These are phyloP conservation scores for Candida alai DNA, from an alignment of 805 yeast species.

Conservation along the genomic window DNA sequence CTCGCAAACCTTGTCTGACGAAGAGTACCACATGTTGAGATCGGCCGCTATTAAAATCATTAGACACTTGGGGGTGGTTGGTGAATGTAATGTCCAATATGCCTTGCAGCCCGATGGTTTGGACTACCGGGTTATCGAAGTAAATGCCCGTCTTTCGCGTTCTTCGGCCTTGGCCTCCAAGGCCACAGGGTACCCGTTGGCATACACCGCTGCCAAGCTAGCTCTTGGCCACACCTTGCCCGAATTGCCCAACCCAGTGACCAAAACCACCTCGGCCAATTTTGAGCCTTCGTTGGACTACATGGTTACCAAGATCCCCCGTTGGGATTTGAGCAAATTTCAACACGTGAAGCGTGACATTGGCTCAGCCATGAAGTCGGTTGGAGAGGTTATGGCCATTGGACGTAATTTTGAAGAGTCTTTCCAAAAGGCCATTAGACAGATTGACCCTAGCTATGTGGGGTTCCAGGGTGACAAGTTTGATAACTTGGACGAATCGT, in stretches of 20 bases:
- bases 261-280: conserved; percentile 93
- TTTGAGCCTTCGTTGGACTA: conserved; percentile 97
- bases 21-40: conserved; percentile 97
- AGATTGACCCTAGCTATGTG: conserved; percentile 83
- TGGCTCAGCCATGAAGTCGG: conserved; percentile 97
- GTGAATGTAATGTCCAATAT: conserved; percentile 98
- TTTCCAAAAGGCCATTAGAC: conserved; percentile 95
- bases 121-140: conserved; percentile 96
- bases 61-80: conserved; percentile 97
- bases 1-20: conserved; percentile 94
- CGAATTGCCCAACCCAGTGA: conserved; percentile 93
- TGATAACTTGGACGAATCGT: conserved; percentile 72
- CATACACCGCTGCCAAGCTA: conserved; percentile 97
- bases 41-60: conserved; percentile 96
- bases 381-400: conserved; percentile 98
- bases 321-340: conserved; percentile 97
- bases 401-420: conserved; percentile 98
- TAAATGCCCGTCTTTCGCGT: conserved; percentile 93
- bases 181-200: conserved; percentile 98
- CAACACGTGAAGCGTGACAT: conserved; percentile 91
- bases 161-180: conserved; percentile 97
- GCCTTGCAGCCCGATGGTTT: conserved; percentile 94
- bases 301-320: conserved; percentile 94
- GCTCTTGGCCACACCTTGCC: conserved; percentile 94
- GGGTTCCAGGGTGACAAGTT: conserved; percentile 87